Evolutionary conservation across 148 eudicot species (phyloP), one percentile per base, ranked within the genome.

Genomic region (Mesembryanthemum crystallinum): DNA sequence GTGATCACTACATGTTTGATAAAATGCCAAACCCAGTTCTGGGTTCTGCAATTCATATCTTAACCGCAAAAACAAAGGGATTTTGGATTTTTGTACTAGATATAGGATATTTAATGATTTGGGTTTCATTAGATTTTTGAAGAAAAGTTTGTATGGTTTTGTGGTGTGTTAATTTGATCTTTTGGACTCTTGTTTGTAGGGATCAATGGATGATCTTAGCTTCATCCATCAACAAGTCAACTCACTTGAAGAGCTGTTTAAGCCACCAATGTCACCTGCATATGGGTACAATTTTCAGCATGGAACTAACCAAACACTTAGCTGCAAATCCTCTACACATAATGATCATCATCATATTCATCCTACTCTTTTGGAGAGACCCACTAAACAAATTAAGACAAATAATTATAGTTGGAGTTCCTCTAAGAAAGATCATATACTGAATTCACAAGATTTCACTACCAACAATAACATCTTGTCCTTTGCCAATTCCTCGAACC

Each of bases 131-230:
- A 0, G 33, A n/a, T 42, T 73, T 43, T 15, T 32, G 13, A 32
- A 37, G 68, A 37, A 9, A 65, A 4, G 21, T 30, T 39, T 37
- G 69, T 21, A 20, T 35, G 49, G 5, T 21, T 5, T 66, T 28
- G 3, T 29, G 23, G 61, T 60, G 17, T 43, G 37, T 1, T 59
- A 14, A 72, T 42, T 0, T 28, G 14, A 54, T 23, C 28, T 30
- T 60, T 71, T 11, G 9, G 33, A n/a, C n/a, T n/a, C n/a, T n/a
- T n/a, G 20, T 43, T 74, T 64, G 43, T 74, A 90, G 94, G 91
- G 84, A 75, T 35, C 39, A 35, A 77, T 86, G 87, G 91, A 85
- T 70, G 89, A 90, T 69, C 52, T 78, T 67, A 66, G 85, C 73
- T 88, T 86, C 80, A 45, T 77, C 5, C 79, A 81, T 78, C 81